Conservation (phyloP, 2,329 filamentous ascomycete species). For the Exophiala xenobiotica region DNA sequence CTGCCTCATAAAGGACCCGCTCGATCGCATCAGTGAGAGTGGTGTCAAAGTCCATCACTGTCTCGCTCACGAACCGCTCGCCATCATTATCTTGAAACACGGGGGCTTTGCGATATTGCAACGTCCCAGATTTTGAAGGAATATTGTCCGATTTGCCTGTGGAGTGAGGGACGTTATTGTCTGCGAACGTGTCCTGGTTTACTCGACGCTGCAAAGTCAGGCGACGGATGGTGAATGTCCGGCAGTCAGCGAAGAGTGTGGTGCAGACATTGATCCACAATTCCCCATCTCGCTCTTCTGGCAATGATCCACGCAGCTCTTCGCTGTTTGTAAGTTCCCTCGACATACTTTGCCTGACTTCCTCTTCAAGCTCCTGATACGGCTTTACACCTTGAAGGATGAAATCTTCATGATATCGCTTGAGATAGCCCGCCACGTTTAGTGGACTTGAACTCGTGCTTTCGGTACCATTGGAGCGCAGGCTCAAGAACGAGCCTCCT, state of each 20-base stretch:
- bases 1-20: constrained; percentile 44
- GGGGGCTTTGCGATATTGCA: neutral
- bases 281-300: constrained; percentile 6
- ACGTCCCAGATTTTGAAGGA: neutral
- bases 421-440: constrained; percentile 59
- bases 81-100: neutral
- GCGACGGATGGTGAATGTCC: constrained; percentile 56
- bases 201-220: constrained; percentile 53
- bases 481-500: constrained; percentile 45
- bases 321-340: constrained; percentile 42
- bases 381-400: constrained; percentile 58
- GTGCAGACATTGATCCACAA: constrained; percentile 58
- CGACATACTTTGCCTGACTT: constrained; percentile 58
- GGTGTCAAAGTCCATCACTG: constrained; percentile 58
- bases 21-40: constrained; percentile 59
- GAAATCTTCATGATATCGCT: constrained; percentile 59
- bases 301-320: neutral
- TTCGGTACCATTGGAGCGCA: constrained; percentile 37
- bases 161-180: neutral
- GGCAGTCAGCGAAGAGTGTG: constrained; percentile 56
- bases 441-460: constrained; percentile 33
- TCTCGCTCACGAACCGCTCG: constrained; percentile 49
- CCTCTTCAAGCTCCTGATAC: constrained; percentile 52
- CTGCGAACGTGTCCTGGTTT: constrained; percentile 3
- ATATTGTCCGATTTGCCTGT: neutral